Base-by-base conservation (phyloP, 1,284 basidiomycete genomes). In the Ustilago xerochloae region DNA sequence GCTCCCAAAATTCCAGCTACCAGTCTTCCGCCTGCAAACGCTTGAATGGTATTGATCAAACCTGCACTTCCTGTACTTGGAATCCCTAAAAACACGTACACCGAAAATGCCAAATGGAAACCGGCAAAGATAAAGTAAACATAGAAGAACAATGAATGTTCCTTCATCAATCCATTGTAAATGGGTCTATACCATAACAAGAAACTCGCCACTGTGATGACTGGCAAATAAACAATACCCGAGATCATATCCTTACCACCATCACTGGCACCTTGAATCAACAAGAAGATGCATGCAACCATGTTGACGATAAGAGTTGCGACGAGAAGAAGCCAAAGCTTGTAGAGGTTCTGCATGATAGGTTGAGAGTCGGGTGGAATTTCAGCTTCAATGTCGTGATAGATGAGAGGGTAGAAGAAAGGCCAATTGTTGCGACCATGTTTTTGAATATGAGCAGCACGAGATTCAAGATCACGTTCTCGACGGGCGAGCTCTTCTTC, bases 121-220 rank as follows among this genome's bases (percentile, higher is more conserved):
- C 93, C 95, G 60, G 90, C 89, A 86, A 98, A 72, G 55, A 76
- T 66, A 26, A 78, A 75, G 60, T 72, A 78, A 41, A 78, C 59
- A 57, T 78, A 94, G 94, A 83, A 39, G 67, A 84, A 82, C 68
- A 81, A 70, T 60, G 81, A 75, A 79, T 75, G 84, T 64, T 91
- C 93, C 88, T 97, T 96, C 91, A 94, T 93, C 87, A 94, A 94
- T 49, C 92, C 95, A 79, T 96, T 95, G 87, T 98, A 98, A 81
- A 96, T 91, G 2, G 96, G 95, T 80, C 93, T 53, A 63, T 82
- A 84, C 94, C 94, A 97, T 59, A 93, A 87, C 74, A 96, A 87
- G 87, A 97, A 97, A 33, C 93, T 94, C 45, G 90, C 85, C 45
- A 89, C 86, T 6, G 89, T 86, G 82, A 99, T 96, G 66, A 97